A percentile compares a stretch with the other conserved stretches of the same genome.
Conservation (phyloP, 2,329 filamentous ascomycete genomes). For the Cercospora canescens region DNA sequence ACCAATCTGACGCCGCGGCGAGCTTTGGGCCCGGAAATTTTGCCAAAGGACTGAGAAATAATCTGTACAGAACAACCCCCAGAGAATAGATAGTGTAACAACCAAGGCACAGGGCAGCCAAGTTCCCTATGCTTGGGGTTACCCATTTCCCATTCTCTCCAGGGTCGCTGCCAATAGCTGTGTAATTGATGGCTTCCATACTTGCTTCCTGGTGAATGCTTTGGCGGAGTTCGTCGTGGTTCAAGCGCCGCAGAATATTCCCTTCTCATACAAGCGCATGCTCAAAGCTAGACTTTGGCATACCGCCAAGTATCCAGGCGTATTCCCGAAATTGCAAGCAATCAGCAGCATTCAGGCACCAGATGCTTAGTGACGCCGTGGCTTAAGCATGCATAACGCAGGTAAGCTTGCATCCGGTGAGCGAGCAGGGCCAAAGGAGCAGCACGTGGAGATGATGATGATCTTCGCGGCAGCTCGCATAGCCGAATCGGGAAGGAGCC, state of each 20-base stretch:
- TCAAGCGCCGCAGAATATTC: not conserved
- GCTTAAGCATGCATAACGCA: not conserved
- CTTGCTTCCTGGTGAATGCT: not conserved
- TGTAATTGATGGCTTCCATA: not conserved
- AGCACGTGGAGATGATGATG: too few species aligned
- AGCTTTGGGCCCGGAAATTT: conserved; percentile 37
- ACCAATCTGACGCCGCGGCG: conserved; percentile 33
- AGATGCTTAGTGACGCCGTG: not conserved
- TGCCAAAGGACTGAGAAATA: conserved; percentile 36
- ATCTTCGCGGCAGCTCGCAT: too few species aligned
- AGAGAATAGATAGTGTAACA: not conserved
- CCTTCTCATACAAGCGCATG: not conserved
- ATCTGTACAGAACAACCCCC: conserved; percentile 22
- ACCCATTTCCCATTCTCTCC: not conserved
- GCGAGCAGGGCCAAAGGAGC: not conserved
- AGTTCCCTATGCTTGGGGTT: not conserved
- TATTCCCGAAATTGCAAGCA: not conserved
- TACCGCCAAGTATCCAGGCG: not conserved
- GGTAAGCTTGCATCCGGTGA: not conserved
- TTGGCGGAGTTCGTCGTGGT: not conserved
- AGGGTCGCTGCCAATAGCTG: not conserved
- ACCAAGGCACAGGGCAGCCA: not conserved
- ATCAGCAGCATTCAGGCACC: not conserved
- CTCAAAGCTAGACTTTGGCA: not conserved
- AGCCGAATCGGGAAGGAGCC: too few species aligned